Evolutionary conservation across 2,329 filamentous ascomycete species (phyloP).

Genomic region (Pezicula neosporulosa): DNA sequence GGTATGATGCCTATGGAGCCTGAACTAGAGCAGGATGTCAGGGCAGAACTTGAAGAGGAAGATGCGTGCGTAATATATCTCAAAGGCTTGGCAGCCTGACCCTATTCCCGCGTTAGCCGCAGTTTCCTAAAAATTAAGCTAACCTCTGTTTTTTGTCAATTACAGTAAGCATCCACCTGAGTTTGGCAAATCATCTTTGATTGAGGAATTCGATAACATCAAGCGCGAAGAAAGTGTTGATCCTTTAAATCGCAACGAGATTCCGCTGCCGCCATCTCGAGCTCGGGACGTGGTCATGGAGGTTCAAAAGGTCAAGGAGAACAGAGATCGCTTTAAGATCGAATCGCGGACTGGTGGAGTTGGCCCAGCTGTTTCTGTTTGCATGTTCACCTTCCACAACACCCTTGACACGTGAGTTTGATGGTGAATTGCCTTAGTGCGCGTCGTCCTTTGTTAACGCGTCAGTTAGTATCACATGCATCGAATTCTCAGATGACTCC

Average conservation of each 20-base stretch:
- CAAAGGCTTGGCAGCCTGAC: too few species aligned
- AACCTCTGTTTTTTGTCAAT: too few species aligned
- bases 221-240: conserved; percentile 90
- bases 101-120: too few species aligned
- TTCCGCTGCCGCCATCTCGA: conserved; percentile 84
- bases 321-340: conserved; percentile 87
- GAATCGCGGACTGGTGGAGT: conserved; percentile 80
- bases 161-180: conserved; percentile 59
- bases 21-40: conserved; percentile 79
- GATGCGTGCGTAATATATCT: conserved; percentile 45
- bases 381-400: conserved; percentile 99
- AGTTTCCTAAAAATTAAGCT: too few species aligned
- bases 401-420: conserved; percentile 77
- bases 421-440: conserved; percentile 2
- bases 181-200: conserved; percentile 66
- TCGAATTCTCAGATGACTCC: conserved; percentile 93
- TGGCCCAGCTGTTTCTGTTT: conserved; percentile 79
- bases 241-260: conserved; percentile 70
- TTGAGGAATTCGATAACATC: conserved; percentile 86
- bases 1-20: conserved; percentile 81
- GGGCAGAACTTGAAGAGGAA: conserved; percentile 81
- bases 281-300: conserved; percentile 91
- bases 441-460: conserved; percentile 5
- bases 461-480: conserved; percentile 69
- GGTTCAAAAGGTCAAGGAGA: conserved; percentile 89